phyloP scores from a whole-genome alignment of 225 moss, liverwort and hornwort species.

The Anthoceros angustus region DNA sequence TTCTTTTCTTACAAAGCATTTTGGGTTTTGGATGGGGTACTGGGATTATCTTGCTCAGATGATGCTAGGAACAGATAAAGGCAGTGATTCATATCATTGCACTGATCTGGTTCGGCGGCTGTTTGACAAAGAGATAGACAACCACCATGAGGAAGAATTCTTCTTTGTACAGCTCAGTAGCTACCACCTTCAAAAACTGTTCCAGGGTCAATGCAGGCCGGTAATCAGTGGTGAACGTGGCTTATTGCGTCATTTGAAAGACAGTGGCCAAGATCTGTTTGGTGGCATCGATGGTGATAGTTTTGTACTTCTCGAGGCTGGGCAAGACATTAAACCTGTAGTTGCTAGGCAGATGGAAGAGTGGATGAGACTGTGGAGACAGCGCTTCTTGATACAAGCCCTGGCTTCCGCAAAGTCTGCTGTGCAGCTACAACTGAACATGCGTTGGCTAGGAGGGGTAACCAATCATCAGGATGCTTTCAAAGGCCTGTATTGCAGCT shows the following conservation, averaged over 20 bases:
- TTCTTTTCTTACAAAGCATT: conserved; percentile 50
- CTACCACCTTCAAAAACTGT: conserved; percentile 37
- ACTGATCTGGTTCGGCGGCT: conserved; percentile 60
- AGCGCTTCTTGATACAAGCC: conserved; percentile 37
- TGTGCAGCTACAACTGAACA: conserved; percentile 43
- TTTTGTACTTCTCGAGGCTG: not conserved
- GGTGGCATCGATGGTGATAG: not conserved
- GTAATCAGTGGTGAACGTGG: not conserved
- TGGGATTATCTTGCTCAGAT: conserved; percentile 62
- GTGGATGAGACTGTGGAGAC: conserved; percentile 49
- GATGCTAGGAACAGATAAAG: conserved; percentile 58
- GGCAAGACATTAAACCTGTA: not conserved
- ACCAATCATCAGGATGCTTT: conserved; percentile 95
- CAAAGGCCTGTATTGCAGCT: conserved; percentile 67
- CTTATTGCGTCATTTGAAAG: not conserved
- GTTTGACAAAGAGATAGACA: conserved; percentile 97
- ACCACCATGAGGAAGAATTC: conserved; percentile 95
- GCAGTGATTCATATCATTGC: conserved; percentile 24
- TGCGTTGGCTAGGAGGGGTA: conserved; percentile 90
- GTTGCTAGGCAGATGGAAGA: conserved; percentile 10
- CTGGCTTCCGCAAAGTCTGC: conserved; percentile 44
- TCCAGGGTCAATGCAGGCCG: not conserved
- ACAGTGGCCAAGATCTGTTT: not conserved
- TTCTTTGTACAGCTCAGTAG: conserved; percentile 85
- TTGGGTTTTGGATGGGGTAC: conserved; percentile 54